A percentile compares a stretch with the other conserved stretches of the same genome.
Evolutionary conservation across 225 moss, liverwort and hornwort species (phyloP).

Genomic region (Rhytidiadelphus loreus): DNA sequence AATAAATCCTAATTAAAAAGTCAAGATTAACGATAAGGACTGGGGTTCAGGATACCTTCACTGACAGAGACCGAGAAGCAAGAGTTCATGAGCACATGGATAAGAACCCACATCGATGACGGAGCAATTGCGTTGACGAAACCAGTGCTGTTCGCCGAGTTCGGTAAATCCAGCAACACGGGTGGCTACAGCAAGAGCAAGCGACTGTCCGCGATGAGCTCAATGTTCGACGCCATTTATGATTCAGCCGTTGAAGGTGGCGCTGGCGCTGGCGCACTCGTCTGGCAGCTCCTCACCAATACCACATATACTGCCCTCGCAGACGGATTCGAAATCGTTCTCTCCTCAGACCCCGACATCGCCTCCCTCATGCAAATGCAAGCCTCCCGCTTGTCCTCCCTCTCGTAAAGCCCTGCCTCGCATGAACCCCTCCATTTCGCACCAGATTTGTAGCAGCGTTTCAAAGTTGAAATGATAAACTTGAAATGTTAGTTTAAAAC

Average conservation of each 20-base stretch:
- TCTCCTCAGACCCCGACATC: conserved; percentile 1
- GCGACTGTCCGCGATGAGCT: conserved; percentile 22
- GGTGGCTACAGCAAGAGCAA: conserved; percentile 16
- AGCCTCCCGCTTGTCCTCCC: conserved; percentile 15
- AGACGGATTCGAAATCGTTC: conserved; percentile 24
- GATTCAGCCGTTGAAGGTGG: conserved; percentile 20
- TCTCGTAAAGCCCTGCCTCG: background rate
- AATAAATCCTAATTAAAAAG: background rate
- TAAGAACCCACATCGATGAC: conserved; percentile 37
- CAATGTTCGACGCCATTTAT: conserved; percentile 35
- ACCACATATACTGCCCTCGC: background rate
- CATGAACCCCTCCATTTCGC: background rate
- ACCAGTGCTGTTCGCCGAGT: conserved; percentile 52
- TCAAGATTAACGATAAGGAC: background rate
- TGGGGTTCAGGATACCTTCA: conserved; percentile 28
- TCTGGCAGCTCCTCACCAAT: conserved; percentile 49
- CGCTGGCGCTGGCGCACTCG: conserved; percentile 44
- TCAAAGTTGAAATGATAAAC: background rate
- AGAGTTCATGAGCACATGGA: conserved; percentile 40
- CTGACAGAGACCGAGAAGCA: conserved; percentile 18
- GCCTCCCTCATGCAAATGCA: conserved; percentile 24
- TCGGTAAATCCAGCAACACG: conserved; percentile 32
- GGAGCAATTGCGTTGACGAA: conserved; percentile 15
- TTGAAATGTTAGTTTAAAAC: background rate
- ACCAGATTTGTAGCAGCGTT: background rate